These are phyloP conservation scores for Mycena chlorophos DNA, from an alignment of 768 basidiomycete species.

Conservation along the genomic window DNA sequence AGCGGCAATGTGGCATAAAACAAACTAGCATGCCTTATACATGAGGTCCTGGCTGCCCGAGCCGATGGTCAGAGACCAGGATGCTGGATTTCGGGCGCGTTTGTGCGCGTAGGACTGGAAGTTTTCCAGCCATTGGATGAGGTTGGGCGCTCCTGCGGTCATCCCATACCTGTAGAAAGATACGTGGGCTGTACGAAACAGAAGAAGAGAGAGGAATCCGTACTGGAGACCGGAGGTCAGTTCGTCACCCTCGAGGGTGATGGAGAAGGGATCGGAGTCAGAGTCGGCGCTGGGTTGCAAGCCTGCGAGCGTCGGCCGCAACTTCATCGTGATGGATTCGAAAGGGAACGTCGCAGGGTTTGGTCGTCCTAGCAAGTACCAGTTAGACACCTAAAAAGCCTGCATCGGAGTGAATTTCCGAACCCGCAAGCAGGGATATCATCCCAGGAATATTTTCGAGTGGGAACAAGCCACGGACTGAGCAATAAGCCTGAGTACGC, in stretches of 20 bases:
- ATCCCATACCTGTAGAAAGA: conserved; percentile 33
- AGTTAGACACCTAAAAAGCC: neutral
- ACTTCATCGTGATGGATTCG: conserved; percentile 35
- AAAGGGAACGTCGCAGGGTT: conserved; percentile 47
- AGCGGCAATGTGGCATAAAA: no score
- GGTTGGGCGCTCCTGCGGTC: conserved; percentile 35
- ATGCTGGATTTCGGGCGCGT: conserved; percentile 27
- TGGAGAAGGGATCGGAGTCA: conserved; percentile 18
- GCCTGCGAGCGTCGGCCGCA: conserved; percentile 32
- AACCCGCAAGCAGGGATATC: conserved; percentile 31
- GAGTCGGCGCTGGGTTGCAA: conserved; percentile 13
- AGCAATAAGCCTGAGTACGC: no score
- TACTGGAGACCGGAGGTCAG: conserved; percentile 41
- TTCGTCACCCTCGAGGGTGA: conserved; percentile 36
- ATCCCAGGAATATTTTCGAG: conserved; percentile 43
- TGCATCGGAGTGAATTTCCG: conserved; percentile 29
- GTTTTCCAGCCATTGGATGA: conserved; percentile 34
- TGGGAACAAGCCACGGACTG: conserved; percentile 47
- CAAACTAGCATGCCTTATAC: conserved; percentile 41
- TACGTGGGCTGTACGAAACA: no score
- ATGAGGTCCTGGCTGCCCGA: conserved; percentile 51
- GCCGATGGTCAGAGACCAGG: conserved; percentile 44
- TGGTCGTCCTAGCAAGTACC: conserved; percentile 31
- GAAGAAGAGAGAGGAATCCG: neutral
- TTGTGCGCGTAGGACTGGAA: conserved; percentile 42